A percentile compares a stretch with the other conserved stretches of the same genome.
Conservation (phyloP, 257 asterid species). For the Solanum chmielewskii region DNA sequence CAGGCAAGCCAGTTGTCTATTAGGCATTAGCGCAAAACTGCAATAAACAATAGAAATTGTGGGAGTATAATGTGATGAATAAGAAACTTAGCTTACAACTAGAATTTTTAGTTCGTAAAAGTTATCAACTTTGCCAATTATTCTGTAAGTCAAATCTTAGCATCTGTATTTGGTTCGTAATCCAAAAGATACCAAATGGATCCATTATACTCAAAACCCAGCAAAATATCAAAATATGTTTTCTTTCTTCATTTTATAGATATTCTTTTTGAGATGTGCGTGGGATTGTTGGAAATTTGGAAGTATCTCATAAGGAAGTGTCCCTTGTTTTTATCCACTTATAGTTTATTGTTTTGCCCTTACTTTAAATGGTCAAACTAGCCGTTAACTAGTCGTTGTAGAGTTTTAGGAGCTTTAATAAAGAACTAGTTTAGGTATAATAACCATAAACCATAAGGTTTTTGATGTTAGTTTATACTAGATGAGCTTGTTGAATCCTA, state of each 20-base stretch:
- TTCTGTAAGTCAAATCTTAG: neutral
- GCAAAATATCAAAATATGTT: neutral
- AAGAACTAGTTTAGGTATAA: neutral
- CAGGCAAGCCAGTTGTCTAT: neutral
- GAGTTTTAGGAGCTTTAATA: neutral
- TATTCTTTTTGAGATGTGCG: neutral
- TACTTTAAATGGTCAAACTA: neutral
- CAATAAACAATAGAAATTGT: neutral
- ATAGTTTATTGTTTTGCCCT: neutral
- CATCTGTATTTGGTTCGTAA: neutral
- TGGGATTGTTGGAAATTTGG: neutral
- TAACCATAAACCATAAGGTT: neutral
- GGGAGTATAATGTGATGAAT: neutral
- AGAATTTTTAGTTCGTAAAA: neutral
- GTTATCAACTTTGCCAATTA: neutral
- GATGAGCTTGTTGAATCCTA: neutral
- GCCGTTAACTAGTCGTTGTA: neutral
- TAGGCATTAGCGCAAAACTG: neutral
- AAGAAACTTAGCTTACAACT: neutral
- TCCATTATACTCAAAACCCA: neutral
- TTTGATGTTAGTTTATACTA: neutral
- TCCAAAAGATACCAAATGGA: neutral
- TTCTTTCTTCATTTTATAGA: neutral
- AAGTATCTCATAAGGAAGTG: neutral
- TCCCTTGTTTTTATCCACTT: neutral